Evolutionary conservation across 2,329 filamentous ascomycete genomes (phyloP).

Genomic region (Tetracladium maxilliforme): DNA sequence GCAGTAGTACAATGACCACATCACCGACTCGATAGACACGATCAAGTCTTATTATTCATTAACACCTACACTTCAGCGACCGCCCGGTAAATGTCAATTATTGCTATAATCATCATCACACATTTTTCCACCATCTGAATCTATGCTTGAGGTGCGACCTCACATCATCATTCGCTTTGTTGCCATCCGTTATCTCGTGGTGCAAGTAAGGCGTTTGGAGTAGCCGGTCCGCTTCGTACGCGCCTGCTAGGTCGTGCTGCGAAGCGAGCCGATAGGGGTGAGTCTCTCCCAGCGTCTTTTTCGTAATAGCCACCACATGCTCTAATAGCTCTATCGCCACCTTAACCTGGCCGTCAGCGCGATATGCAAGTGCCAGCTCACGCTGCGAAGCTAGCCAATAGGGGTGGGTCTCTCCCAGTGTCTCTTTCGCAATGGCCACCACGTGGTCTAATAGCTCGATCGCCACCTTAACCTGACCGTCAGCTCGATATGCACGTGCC

Average conservation of each 20-base stretch:
- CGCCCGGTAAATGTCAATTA: too few relatives aligned
- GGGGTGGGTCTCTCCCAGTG: constrained; percentile 1
- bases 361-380: constrained; percentile 2
- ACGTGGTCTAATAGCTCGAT: constrained; percentile 2
- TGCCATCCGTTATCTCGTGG: too few relatives aligned
- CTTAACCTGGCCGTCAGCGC: background rate
- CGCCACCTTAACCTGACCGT: background rate
- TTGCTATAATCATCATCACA: too few relatives aligned
- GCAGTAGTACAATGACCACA: too few relatives aligned
- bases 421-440: constrained; percentile 1
- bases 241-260: constrained; percentile 2
- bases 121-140: too few relatives aligned
- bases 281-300: constrained; percentile 1
- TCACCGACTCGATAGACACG: too few relatives aligned
- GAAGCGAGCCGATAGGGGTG: constrained; percentile 1
- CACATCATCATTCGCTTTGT: too few relatives aligned
- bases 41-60: too few relatives aligned
- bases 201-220: too few relatives aligned
- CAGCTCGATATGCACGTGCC: constrained; percentile 1
- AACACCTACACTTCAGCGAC: too few relatives aligned
- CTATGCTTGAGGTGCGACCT: too few relatives aligned
- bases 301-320: constrained; percentile 1
- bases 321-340: constrained; percentile 2
- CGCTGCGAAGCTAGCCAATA: constrained; percentile 2
- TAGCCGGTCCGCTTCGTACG: constrained; percentile 1